Evolutionary conservation across 495 filamentous ascomycete species (phyloP).

Genomic region (Hypoxylon fragiforme): DNA sequence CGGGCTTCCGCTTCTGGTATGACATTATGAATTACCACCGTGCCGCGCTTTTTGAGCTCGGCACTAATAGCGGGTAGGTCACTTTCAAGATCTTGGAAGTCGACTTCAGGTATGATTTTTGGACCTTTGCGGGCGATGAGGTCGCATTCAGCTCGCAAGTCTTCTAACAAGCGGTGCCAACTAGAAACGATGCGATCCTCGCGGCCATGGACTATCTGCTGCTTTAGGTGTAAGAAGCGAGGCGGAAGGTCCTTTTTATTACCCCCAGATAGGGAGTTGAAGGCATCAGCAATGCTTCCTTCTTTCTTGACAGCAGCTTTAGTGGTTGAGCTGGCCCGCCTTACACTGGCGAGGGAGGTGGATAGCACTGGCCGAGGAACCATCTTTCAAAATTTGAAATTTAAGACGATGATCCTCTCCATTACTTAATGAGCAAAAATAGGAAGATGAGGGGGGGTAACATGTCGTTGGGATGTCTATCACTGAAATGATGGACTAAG

Average conservation of each 20-base stretch:
- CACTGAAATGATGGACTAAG: no score
- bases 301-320: no score
- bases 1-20: constrained; percentile 62
- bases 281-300: constrained; percentile 84
- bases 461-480: no score
- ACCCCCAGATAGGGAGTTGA: constrained; percentile 75
- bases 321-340: no score
- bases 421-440: no score
- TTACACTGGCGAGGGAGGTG: no score
- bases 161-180: constrained; percentile 69
- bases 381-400: no score
- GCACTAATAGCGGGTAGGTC: constrained; percentile 45
- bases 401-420: no score
- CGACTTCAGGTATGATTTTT: constrained; percentile 59
- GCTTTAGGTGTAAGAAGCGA: constrained; percentile 75
- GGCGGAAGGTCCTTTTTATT: constrained; percentile 65
- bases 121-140: constrained; percentile 45
- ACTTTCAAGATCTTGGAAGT: constrained; percentile 58
- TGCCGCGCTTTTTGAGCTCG: constrained; percentile 65
- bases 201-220: constrained; percentile 60
- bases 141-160: constrained; percentile 59
- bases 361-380: no score
- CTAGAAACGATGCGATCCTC: constrained; percentile 63
- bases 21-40: constrained; percentile 65
- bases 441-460: no score